phyloP scores from a whole-genome alignment of 2,329 filamentous ascomycete genomes.

The Colletotrichum brevisporum region DNA sequence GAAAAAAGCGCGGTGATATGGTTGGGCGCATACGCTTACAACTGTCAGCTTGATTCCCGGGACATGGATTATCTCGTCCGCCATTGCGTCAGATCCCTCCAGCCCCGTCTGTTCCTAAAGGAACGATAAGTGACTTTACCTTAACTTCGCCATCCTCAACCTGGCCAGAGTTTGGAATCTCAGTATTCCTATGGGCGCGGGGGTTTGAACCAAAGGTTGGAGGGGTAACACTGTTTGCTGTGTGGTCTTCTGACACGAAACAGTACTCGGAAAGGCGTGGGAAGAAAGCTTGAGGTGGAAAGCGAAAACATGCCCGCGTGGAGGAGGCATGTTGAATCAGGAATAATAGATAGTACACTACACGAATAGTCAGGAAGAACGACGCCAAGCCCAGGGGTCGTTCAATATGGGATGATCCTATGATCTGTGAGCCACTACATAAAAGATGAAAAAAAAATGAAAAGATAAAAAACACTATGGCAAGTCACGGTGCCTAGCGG shows the following conservation, averaged over 20 bases:
- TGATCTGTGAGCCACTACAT: constrained; percentile 35
- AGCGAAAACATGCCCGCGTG: too few species aligned
- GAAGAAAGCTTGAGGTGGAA: neutral
- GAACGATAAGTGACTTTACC: neutral
- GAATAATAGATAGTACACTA: too few species aligned
- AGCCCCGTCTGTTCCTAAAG: neutral
- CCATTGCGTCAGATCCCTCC: constrained; percentile 14
- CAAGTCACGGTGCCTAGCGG: neutral
- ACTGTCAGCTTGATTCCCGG: too few species aligned
- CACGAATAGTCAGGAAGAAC: neutral
- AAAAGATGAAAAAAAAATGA: neutral
- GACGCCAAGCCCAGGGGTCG: constrained; percentile 6
- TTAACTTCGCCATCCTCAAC: constrained; percentile 2
- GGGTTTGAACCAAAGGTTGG: neutral
- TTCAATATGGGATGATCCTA: constrained; percentile 36
- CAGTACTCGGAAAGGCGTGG: constrained; percentile 10
- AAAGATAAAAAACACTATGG: neutral
- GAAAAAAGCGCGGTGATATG: too few species aligned
- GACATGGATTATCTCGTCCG: constrained; percentile 11
- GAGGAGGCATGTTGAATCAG: too few species aligned
- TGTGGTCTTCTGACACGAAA: constrained; percentile 12
- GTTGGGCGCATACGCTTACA: too few species aligned
- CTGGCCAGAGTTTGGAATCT: constrained; percentile 4
- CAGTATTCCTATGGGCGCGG: constrained; percentile 1
- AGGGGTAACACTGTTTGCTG: neutral